Conservation (phyloP, 768 basidiomycete species). For the Leccinum subgranulosum region DNA sequence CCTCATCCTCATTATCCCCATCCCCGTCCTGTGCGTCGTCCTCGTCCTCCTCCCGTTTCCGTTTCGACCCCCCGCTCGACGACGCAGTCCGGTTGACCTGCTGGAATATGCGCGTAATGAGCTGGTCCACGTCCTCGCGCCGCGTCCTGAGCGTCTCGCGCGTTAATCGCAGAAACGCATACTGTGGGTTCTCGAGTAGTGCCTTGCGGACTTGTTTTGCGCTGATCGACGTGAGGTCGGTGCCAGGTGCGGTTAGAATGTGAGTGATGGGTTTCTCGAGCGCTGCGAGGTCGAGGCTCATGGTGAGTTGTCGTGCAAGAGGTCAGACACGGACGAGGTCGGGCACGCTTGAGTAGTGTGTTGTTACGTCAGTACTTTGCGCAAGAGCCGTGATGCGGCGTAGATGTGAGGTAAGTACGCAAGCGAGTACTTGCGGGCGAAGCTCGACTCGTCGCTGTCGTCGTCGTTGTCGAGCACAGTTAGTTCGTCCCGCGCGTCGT, state of each 20-base stretch:
- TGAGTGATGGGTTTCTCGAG: constrained; percentile 61
- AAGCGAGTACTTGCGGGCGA: neutral
- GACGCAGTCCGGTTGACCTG: constrained; percentile 42
- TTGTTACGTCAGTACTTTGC: too few relatives aligned
- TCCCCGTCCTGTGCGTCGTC: neutral
- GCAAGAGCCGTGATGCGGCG: too few relatives aligned
- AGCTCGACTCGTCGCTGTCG: constrained; percentile 6
- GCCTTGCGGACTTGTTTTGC: constrained; percentile 87
- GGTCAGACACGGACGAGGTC: neutral
- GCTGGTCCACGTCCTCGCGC: constrained; percentile 62
- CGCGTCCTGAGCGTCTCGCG: constrained; percentile 60
- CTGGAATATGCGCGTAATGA: constrained; percentile 68
- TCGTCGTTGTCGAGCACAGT: constrained; percentile 2
- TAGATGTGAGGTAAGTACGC: neutral
- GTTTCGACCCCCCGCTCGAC: constrained; percentile 23
- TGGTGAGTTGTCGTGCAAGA: constrained; percentile 21
- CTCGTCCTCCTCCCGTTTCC: constrained; percentile 28
- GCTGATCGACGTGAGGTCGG: constrained; percentile 75
- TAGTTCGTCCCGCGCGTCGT: neutral
- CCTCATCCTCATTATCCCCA: neutral
- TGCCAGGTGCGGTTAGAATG: constrained; percentile 74
- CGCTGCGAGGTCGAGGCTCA: constrained; percentile 51
- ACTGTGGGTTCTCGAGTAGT: constrained; percentile 42
- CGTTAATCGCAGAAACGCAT: constrained; percentile 46
- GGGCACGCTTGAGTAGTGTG: neutral